phyloP scores from a whole-genome alignment of 2,329 filamentous ascomycete species.

The Helicocarpus griseus region DNA sequence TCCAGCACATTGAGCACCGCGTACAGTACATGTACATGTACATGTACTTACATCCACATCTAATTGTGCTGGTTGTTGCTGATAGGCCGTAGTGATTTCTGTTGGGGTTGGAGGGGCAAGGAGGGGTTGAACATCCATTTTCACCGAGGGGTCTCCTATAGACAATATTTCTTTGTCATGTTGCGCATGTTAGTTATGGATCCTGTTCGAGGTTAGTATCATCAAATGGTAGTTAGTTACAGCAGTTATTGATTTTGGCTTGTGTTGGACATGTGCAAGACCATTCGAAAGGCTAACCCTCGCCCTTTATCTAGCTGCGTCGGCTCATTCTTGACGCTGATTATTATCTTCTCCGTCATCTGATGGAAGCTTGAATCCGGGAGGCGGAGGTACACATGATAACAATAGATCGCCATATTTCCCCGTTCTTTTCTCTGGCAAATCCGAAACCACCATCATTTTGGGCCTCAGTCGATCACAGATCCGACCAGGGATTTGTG shows the following conservation, averaged over 20 bases:
- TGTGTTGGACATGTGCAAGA: background rate
- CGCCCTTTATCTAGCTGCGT: background rate
- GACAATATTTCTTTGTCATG: background rate
- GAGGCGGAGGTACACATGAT: background rate
- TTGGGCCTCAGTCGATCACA: background rate
- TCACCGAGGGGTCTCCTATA: background rate
- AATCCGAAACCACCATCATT: background rate
- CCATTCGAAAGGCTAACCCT: background rate
- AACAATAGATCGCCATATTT: background rate
- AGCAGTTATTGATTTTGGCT: background rate
- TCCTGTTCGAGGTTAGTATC: background rate
- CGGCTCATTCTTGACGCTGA: background rate
- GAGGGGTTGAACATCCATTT: background rate
- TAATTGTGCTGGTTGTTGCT: background rate
- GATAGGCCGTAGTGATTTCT: background rate
- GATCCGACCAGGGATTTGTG: background rate
- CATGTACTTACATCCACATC: background rate
- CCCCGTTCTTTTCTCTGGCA: background rate
- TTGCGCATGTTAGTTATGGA: background rate
- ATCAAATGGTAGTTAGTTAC: background rate
- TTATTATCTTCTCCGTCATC: too few species aligned
- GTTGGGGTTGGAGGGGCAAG: background rate
- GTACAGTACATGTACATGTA: too few species aligned
- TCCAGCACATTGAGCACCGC: background rate
- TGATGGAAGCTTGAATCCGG: background rate